Percentiles rank a stretch among this genome's conserved stretches.
These are phyloP conservation scores for Penicillium vulpinum DNA, from an alignment of 2,329 filamentous ascomycete genomes.

Conservation along the genomic window DNA sequence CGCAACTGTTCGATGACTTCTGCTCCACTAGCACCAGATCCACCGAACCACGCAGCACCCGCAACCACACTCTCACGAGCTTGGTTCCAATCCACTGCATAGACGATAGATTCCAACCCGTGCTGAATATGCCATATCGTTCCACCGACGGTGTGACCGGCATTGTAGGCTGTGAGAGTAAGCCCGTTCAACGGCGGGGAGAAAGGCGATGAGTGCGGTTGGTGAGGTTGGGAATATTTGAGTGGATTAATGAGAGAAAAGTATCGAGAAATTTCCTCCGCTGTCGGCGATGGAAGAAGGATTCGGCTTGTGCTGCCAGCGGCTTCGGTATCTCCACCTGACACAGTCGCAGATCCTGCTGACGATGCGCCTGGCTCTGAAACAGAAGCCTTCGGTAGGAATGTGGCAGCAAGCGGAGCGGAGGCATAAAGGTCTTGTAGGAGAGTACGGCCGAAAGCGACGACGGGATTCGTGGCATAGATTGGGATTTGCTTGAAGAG, in stretches of 20 bases:
- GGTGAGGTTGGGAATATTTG: constrained; percentile 95
- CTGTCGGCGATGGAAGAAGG: constrained; percentile 68
- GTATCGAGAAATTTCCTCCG: constrained; percentile 87
- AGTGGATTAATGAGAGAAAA: constrained; percentile 88
- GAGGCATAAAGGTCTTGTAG: constrained; percentile 91
- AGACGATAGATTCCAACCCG: constrained; percentile 93
- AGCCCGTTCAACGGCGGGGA: constrained; percentile 87
- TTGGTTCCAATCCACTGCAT: constrained; percentile 98
- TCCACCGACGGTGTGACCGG: constrained; percentile 90
- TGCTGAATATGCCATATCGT: constrained; percentile 99
- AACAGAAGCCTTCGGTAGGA: constrained; percentile 72
- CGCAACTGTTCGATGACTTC: constrained; percentile 92
- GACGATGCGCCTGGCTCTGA: constrained; percentile 54
- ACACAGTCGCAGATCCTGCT: constrained; percentile 33
- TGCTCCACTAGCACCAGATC: constrained; percentile 73
- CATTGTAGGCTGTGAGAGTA: constrained; percentile 94
- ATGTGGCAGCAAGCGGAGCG: constrained; percentile 80
- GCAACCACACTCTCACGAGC: constrained; percentile 93
- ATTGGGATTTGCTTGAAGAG: constrained; percentile 88
- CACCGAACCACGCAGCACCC: constrained; percentile 89
- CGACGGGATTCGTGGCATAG: constrained; percentile 91
- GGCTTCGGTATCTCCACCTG: constrained; percentile 33
- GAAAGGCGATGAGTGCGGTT: constrained; percentile 81
- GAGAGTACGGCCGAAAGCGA: constrained; percentile 86
- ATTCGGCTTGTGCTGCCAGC: constrained; percentile 43